These are phyloP conservation scores for Mortierella sp. DNA, from an alignment of 371 early-diverging fungal genomes.

Conservation along the genomic window DNA sequence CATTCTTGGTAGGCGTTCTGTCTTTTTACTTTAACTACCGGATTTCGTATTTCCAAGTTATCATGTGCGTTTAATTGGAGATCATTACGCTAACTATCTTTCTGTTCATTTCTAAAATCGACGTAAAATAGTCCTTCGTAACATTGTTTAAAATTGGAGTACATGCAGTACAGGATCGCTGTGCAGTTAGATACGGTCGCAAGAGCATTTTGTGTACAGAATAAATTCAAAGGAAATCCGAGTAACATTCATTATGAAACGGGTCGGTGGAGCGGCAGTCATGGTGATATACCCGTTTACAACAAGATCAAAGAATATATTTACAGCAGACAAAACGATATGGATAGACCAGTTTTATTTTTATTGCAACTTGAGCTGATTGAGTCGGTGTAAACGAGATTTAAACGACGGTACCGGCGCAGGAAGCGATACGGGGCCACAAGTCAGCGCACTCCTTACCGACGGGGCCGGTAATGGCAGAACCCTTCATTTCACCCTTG, in stretches of 20 bases:
- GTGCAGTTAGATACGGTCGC: not conserved
- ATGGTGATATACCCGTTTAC: too few species aligned
- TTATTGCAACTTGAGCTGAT: conserved; percentile 57
- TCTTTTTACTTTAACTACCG: not conserved
- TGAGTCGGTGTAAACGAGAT: conserved; percentile 40
- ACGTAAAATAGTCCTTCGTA: conserved; percentile 37
- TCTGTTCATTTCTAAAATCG: not conserved
- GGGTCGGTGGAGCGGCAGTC: too few species aligned
- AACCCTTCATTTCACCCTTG: conserved; percentile 99
- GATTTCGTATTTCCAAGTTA: too few species aligned
- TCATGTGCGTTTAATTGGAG: too few species aligned
- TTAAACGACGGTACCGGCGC: conserved; percentile 94
- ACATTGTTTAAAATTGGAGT: conserved; percentile 35
- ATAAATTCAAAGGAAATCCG: not conserved
- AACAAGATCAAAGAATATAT: not conserved
- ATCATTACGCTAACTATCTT: not conserved
- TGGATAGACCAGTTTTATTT: conserved; percentile 32
- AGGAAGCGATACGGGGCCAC: conserved; percentile 99
- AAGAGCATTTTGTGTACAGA: conserved; percentile 2
- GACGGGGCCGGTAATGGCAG: conserved; percentile 99
- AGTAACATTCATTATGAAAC: not conserved
- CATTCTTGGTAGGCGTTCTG: conserved; percentile 72
- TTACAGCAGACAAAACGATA: not conserved
- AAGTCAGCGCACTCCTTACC: conserved; percentile 99
- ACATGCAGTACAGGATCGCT: not conserved